Base-by-base conservation (phyloP, 495 filamentous ascomycete species). In the Penicillium ucsense region DNA sequence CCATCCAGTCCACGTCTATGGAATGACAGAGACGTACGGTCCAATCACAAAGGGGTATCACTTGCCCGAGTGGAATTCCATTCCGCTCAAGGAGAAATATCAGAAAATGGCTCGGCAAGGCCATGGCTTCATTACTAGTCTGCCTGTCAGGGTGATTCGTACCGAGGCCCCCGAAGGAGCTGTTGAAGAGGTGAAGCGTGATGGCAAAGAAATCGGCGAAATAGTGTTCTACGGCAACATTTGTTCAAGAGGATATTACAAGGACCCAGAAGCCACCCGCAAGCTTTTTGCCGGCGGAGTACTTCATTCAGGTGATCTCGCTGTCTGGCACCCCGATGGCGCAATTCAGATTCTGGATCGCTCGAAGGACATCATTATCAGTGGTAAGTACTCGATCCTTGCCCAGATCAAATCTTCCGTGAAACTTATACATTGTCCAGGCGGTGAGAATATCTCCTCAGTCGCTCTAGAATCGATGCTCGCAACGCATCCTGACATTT, bases 281-380 rank as follows among this genome's bases (percentile, higher is more conserved):
- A 94, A 89, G 73, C 68, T 97, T 12, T 97, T 94, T 61, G 81
- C 76, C 0, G 94, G 94, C 5, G 94, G 92, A 9, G 88, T 83
- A 20, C 66, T 88, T 40, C 94, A 94, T 63, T 86, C 85, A 8
- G 92, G 94, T 1, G 92, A 98, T 59, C 65, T 98, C 46, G 92
- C 92, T 4, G 90, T 98, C 4, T 88, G 84, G 84, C 86, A 94
- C 60, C 74, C 83, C 1, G 90, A 97, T 58, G 89, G 91, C 2
- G 82, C 86, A 41, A 80, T 89, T 38, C 88, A 96, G 71, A 95
- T 98, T 52, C 72, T 94, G 50, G 92, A 98, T 64, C 76, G 92
- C 34, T 86, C 87, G 4, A 98, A 97, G 70, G 92, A 98, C 61
- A 96, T 98, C 39, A 97, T 98, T 43, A 98, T 98, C 50, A 94